Evolutionary conservation across 768 basidiomycete species (phyloP), one percentile per base, ranked within the genome.

Genomic region (Russula dissimulans): DNA sequence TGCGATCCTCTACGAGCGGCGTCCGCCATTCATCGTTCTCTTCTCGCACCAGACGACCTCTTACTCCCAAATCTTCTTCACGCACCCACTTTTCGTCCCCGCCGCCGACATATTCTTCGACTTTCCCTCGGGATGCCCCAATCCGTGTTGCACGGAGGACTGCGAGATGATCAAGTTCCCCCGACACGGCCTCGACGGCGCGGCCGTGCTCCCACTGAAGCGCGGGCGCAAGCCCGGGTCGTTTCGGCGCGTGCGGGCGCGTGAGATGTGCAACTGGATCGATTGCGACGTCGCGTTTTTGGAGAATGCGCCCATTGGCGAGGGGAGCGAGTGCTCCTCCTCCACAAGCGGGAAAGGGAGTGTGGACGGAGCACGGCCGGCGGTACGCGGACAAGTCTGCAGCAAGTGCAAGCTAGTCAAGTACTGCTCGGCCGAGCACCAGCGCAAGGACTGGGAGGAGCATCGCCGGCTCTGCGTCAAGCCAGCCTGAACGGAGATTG

Each of bases 111-210:
- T 89, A 38, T 89, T 86, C 71, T 82, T 81, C 69, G 86, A 89
- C 69, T 87, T 87, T 67, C 87, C 87, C 6, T 87, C 83, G 10
- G 87, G 87, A 15, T 89, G 87, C 66, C 86, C 85, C 34, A 89
- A 87, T 59, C 86, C 85, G 1, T 86, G 83, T 67, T 89, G 87
- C 70, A 85, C 81, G 38, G 87, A 89, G 62, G 86, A 89, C 69
- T 89, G 87, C 69, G 87, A 89, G 72, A 86, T 89, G 80, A 84
- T 89, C 66, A 83, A 87, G 52, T 89, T 89, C 64, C 87, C 87
- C 3, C 75, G 87, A 57, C 75, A 78, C 57, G 87, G 87, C 2
- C 66, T 80, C 22, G 82, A 83, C 57, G 76, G 74, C 3, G 87
- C 87, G 5, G 78, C 78, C 4, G 75, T 89, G 44, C 76, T 89